phyloP scores from a whole-genome alignment of 345 rosid species.

The Raphanus raphanistrum region DNA sequence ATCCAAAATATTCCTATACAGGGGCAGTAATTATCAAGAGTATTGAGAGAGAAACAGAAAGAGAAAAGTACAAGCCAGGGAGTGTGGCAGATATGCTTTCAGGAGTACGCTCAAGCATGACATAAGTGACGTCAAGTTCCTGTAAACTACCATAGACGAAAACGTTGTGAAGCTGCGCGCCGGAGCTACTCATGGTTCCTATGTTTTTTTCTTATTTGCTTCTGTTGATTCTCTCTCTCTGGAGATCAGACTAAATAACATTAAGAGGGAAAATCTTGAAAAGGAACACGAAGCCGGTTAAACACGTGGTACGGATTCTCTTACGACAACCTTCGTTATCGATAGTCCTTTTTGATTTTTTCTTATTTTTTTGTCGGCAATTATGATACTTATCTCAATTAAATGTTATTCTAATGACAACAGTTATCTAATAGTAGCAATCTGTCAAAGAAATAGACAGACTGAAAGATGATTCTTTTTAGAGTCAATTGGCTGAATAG shows the following conservation, averaged over 20 bases:
- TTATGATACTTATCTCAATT: neutral
- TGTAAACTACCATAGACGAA: slow-evolving; percentile 45
- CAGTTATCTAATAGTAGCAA: neutral
- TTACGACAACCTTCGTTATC: neutral
- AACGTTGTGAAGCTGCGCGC: slow-evolving; percentile 30
- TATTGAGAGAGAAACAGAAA: neutral
- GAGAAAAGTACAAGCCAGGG: slow-evolving; percentile 50
- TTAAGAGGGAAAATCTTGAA: neutral
- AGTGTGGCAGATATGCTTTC: slow-evolving; percentile 60
- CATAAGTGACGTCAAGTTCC: slow-evolving; percentile 61
- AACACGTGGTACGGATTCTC: slow-evolving; percentile 19
- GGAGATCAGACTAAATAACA: neutral
- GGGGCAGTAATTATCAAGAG: neutral
- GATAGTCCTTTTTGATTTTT: neutral
- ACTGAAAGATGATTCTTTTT: no score
- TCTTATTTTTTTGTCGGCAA: neutral
- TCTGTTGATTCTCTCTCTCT: neutral
- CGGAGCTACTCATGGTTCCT: neutral
- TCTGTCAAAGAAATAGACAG: no score
- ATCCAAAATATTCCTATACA: neutral
- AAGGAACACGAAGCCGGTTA: neutral
- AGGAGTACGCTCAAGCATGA: slow-evolving; percentile 64
- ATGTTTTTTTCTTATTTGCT: neutral
- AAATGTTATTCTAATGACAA: neutral
- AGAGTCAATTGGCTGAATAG: no score